Percentiles rank a stretch among this genome's conserved stretches.
Evolutionary conservation across 352 stramenopile species (phyloP).

Genomic region (Globisporangium takayamanum): DNA sequence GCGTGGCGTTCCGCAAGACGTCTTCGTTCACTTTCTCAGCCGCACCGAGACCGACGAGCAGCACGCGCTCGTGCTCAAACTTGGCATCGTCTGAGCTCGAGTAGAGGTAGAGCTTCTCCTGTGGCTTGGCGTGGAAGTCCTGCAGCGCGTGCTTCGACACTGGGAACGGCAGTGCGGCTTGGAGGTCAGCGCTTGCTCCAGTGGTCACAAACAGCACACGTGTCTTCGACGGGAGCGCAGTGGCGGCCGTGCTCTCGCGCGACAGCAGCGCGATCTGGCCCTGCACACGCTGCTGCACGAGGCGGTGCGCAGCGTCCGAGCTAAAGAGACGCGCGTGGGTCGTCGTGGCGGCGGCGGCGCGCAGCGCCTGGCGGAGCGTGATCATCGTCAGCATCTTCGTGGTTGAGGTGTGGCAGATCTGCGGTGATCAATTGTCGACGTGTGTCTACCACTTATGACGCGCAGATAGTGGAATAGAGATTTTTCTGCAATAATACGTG

Average conservation of each 20-base stretch:
- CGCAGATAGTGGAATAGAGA: background rate
- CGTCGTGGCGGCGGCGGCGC: background rate
- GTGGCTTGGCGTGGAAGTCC: slow-evolving; percentile 60
- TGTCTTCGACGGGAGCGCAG: slow-evolving; percentile 19
- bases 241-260: background rate
- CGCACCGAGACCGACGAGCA: slow-evolving; percentile 73
- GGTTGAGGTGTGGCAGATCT: background rate
- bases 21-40: slow-evolving; percentile 56
- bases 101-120: slow-evolving; percentile 73
- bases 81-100: slow-evolving; percentile 32
- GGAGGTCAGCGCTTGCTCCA: slow-evolving; percentile 18
- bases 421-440: background rate
- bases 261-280: slow-evolving; percentile 29
- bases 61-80: slow-evolving; percentile 39
- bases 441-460: background rate
- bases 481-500: background rate
- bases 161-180: slow-evolving; percentile 47
- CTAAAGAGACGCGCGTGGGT: slow-evolving; percentile 33
- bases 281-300: slow-evolving; percentile 71
- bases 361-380: slow-evolving; percentile 6
- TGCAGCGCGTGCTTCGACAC: slow-evolving; percentile 54
- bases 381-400: slow-evolving; percentile 3
- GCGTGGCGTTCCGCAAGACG: slow-evolving; percentile 57
- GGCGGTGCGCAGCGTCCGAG: slow-evolving; percentile 29
- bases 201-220: slow-evolving; percentile 48